Conservation (phyloP, 805 yeast genomes). For the Candida andamanensis region DNA sequence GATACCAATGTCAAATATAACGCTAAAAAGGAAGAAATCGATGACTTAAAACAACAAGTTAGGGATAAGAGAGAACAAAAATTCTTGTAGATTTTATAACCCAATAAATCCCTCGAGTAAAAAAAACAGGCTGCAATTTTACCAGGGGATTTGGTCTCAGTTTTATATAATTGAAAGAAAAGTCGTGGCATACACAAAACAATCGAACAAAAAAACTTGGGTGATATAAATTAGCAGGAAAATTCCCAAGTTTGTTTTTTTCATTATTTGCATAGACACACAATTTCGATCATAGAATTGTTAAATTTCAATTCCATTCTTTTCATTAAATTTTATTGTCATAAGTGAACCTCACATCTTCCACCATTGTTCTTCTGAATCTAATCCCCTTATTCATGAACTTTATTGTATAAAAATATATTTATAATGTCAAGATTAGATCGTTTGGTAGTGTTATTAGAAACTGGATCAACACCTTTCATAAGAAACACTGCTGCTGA, state of each 20-base stretch:
- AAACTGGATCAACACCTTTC: constrained; percentile 91
- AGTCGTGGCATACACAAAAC: no score
- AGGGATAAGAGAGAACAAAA: constrained; percentile 44
- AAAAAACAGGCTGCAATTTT: no score
- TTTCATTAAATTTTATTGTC: no score
- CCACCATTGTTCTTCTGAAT: no score
- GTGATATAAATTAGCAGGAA: background rate
- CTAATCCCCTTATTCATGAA: background rate
- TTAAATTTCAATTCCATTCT: no score
- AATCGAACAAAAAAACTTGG: no score
- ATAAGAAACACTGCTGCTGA: constrained; percentile 96
- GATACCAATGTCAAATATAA: constrained; percentile 58
- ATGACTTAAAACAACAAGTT: constrained; percentile 42
- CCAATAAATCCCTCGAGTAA: constrained; percentile 1
- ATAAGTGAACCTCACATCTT: no score
- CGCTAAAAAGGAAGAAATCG: constrained; percentile 52
- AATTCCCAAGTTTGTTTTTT: no score
- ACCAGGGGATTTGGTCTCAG: no score
- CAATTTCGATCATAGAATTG: no score
- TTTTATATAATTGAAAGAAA: no score
- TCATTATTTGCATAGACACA: no score
- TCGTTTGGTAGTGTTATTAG: constrained; percentile 58
- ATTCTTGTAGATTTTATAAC: constrained; percentile 13
- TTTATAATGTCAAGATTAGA: constrained; percentile 45
- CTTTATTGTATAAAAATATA: background rate